Evolutionary conservation across 1,284 basidiomycete genomes (phyloP).

Genomic region (Leucoagaricus sp.): DNA sequence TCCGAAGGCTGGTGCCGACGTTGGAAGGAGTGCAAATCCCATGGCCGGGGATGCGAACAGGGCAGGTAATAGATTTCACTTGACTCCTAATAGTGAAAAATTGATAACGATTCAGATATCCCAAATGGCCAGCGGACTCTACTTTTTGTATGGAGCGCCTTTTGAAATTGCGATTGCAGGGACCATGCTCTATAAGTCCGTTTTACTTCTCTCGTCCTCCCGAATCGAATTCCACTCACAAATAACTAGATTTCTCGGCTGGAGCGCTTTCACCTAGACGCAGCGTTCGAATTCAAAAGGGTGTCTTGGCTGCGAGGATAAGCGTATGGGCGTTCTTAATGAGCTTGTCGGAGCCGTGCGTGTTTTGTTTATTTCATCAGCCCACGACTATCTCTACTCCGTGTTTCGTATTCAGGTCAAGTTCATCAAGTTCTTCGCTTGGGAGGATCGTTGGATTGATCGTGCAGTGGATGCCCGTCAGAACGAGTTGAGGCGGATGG

Average conservation of each 20-base stretch:
- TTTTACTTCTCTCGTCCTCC: slow-evolving; percentile 18
- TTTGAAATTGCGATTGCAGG: slow-evolving; percentile 81
- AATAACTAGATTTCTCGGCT: slow-evolving; percentile 68
- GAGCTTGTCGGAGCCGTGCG: slow-evolving; percentile 78
- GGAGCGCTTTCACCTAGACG: slow-evolving; percentile 79
- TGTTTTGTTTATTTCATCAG: no score
- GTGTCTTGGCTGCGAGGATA: slow-evolving; percentile 77
- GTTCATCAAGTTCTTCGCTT: slow-evolving; percentile 88
- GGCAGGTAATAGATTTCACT: slow-evolving; percentile 28
- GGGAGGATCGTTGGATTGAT: slow-evolving; percentile 77
- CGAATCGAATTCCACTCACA: slow-evolving; percentile 7
- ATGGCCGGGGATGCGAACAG: slow-evolving; percentile 73
- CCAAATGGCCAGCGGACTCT: slow-evolving; percentile 50
- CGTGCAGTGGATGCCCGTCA: slow-evolving; percentile 58
- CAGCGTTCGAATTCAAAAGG: slow-evolving; percentile 72
- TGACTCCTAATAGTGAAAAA: background rate
- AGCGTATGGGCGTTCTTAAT: slow-evolving; percentile 83
- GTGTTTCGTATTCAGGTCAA: slow-evolving; percentile 48
- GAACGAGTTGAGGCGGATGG: slow-evolving; percentile 69
- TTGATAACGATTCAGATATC: slow-evolving; percentile 37
- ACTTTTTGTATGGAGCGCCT: slow-evolving; percentile 74
- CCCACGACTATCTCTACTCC: no score
- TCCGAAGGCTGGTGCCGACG: slow-evolving; percentile 67
- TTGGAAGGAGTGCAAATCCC: slow-evolving; percentile 78
- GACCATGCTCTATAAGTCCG: slow-evolving; percentile 78